Conservation (phyloP, 345 rosid species). For the Eucalyptus sp. region DNA sequence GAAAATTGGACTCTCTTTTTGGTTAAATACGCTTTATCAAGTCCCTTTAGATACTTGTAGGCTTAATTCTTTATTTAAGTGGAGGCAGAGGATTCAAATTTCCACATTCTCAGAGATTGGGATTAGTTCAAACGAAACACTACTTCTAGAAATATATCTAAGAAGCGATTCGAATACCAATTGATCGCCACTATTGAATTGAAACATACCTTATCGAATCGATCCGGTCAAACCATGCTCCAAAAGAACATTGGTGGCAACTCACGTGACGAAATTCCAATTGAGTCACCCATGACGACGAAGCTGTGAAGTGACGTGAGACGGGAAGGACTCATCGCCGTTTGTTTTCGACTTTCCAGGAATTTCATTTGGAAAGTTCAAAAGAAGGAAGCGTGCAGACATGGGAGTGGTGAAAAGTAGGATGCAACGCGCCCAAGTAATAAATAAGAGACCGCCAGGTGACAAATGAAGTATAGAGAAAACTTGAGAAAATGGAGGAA, state of each 20-base stretch:
- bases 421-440: background rate
- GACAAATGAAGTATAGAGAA: no score
- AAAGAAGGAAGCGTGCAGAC: background rate
- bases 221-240: background rate
- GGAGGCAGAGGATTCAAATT: accelerated
- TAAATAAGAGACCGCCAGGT: background rate
- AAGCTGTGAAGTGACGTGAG: background rate
- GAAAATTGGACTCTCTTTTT: background rate
- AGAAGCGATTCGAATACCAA: background rate
- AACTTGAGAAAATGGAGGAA: background rate
- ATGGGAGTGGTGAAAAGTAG: background rate
- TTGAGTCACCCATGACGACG: background rate
- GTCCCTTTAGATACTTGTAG: background rate
- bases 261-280: background rate
- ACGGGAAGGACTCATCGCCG: background rate
- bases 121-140: background rate
- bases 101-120: background rate
- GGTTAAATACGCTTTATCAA: background rate
- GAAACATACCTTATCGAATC: background rate
- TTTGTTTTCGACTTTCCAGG: background rate
- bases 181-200: background rate
- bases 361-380: background rate
- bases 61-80: no score
- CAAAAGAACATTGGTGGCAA: background rate
- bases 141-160: background rate